A percentile compares a stretch with the other conserved stretches of the same genome.
Conservation (phyloP, 108 stramenopile species). For the Ochromonas danica region DNA sequence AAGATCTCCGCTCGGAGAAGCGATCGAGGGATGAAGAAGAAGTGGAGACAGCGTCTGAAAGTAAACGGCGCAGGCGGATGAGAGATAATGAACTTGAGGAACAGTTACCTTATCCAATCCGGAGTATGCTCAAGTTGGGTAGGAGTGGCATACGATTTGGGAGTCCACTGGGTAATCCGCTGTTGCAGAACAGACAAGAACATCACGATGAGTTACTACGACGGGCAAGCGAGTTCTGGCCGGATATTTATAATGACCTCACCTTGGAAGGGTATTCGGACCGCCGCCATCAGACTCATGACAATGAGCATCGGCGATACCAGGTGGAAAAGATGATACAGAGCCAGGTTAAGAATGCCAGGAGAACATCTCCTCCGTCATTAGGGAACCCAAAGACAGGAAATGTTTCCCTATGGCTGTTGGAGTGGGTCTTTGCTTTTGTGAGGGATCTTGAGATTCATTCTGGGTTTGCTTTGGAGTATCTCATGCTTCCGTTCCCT, state of each 20-base stretch:
- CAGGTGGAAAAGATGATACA: conserved; percentile 15
- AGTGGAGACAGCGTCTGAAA: conserved; percentile 1
- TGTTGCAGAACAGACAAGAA: conserved; percentile 15
- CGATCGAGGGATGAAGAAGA: conserved; percentile 4
- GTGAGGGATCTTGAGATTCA: conserved; percentile 1
- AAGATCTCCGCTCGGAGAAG: conserved; percentile 13
- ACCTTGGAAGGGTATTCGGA: conserved; percentile 14
- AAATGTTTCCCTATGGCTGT: background rate
- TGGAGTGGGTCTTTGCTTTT: conserved; percentile 5
- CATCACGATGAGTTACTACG: conserved; percentile 15
- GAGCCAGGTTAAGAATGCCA: conserved; percentile 14
- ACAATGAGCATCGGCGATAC: conserved; percentile 14
- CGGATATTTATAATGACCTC: conserved; percentile 16
- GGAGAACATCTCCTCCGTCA: conserved; percentile 5
- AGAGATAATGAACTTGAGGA: conserved; percentile 16
- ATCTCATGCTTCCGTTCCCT: conserved; percentile 5
- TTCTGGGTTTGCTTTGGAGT: conserved; percentile 1
- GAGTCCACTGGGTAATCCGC: conserved; percentile 13
- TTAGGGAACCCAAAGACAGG: conserved; percentile 9
- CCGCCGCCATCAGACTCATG: conserved; percentile 12
- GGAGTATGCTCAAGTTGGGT: conserved; percentile 9
- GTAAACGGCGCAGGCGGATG: conserved; percentile 8
- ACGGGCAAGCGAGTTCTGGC: conserved; percentile 12
- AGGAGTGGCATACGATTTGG: conserved; percentile 14
- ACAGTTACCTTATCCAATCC: conserved; percentile 15